A percentile compares a stretch with the other conserved stretches of the same genome.
Evolutionary conservation across 345 rosid genomes (phyloP).

Genomic region (Conringia planisiliqua): DNA sequence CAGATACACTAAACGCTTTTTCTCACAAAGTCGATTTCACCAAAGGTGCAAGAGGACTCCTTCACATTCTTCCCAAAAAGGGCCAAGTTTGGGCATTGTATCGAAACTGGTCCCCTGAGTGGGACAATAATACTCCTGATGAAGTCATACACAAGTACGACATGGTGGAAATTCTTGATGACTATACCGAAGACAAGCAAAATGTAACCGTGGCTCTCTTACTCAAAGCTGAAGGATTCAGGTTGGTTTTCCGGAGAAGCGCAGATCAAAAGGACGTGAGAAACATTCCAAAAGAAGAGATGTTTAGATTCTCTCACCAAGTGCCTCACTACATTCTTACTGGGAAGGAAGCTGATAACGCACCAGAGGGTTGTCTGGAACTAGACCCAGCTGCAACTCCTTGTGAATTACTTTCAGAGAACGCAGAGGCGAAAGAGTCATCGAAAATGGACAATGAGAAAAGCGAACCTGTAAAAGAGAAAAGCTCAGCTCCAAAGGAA

Average conservation of each 20-base stretch:
- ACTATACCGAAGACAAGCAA: slow-evolving; percentile 53
- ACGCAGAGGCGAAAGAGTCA: slow-evolving; percentile 2
- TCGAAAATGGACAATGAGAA: background rate
- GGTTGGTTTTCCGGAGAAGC: slow-evolving; percentile 56
- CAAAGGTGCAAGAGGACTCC: slow-evolving; percentile 64
- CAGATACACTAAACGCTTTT: slow-evolving; percentile 58
- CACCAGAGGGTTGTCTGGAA: slow-evolving; percentile 66
- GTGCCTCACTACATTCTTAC: slow-evolving; percentile 78
- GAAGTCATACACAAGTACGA: slow-evolving; percentile 73
- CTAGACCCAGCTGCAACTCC: slow-evolving; percentile 95
- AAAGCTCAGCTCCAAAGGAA: slow-evolving; percentile 5
- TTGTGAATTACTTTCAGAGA: slow-evolving; percentile 48
- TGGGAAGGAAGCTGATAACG: slow-evolving; percentile 67
- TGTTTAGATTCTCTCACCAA: slow-evolving; percentile 93
- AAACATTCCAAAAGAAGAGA: slow-evolving; percentile 63
- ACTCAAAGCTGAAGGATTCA: slow-evolving; percentile 70
- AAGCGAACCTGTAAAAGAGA: slow-evolving; percentile 2
- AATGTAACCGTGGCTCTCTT: slow-evolving; percentile 59
- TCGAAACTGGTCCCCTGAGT: slow-evolving; percentile 79
- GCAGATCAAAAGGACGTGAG: slow-evolving; percentile 39
- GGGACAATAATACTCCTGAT: slow-evolving; percentile 66
- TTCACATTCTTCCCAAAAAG: slow-evolving; percentile 64
- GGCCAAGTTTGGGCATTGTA: slow-evolving; percentile 95
- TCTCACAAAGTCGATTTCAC: slow-evolving; percentile 80
- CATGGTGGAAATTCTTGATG: slow-evolving; percentile 87